Conservation (phyloP, 345 rosid species). For the Linum trigynum region DNA sequence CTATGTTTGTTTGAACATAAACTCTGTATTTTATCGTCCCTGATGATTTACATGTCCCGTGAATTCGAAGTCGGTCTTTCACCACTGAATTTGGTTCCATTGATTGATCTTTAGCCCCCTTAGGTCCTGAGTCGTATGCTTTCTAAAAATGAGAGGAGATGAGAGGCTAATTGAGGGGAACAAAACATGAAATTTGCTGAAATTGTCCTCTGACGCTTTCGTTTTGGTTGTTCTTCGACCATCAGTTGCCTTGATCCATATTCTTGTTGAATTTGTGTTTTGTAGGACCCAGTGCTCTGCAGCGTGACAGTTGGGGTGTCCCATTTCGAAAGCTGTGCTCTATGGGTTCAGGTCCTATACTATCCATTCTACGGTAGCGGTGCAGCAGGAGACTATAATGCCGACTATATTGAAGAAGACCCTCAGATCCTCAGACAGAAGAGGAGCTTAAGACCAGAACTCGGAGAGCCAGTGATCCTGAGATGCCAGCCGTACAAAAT, state of each 20-base stretch:
- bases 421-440: slow-evolving; percentile 72
- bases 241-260: slow-evolving; percentile 8
- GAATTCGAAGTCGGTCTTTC: no score
- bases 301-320: slow-evolving; percentile 96
- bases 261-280: slow-evolving; percentile 14
- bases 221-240: neutral
- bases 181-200: no score
- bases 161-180: no score
- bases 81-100: no score
- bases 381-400: slow-evolving; percentile 67
- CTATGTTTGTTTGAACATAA: no score
- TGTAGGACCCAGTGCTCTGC: slow-evolving; percentile 79
- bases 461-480: slow-evolving; percentile 92
- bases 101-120: no score
- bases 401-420: slow-evolving; percentile 84
- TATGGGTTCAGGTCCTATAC: slow-evolving; percentile 94
- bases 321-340: slow-evolving; percentile 88
- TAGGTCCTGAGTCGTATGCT: no score
- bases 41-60: no score
- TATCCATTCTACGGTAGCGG: slow-evolving; percentile 93
- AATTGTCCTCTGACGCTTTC: neutral
- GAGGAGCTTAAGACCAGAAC: slow-evolving; percentile 74
- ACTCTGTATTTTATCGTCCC: no score
- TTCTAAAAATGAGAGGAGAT: no score
- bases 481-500: slow-evolving; percentile 96